Base-by-base conservation (phyloP, 2,329 filamentous ascomycete species). In the Cryoendolithus antarcticus region DNA sequence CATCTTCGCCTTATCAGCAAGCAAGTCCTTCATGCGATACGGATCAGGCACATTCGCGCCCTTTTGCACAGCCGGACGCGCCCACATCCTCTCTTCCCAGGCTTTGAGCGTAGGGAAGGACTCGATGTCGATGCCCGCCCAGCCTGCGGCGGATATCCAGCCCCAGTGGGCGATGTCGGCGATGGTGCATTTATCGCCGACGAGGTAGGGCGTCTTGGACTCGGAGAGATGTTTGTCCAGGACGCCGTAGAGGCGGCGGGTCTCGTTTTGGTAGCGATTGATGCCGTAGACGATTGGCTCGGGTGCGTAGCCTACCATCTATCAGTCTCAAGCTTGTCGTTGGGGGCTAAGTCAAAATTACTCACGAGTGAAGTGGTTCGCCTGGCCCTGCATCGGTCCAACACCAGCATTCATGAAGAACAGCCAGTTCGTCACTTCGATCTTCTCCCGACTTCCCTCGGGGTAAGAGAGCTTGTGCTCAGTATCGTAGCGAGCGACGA, bases 391-490 rank as follows among this genome's bases (percentile, higher is more conserved):
- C 31, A 40, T 44, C 10, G 49, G 52, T 21, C 38, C 38, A 12
- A 44, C 35, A n/a, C 83, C 82, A 2, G 78, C 80, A 62, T 88
- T 89, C 62, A 88, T 77, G 70, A 65, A 68, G 53, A 67, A 69
- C 24, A 77, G 56, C 84, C 86, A 94, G 63, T 75, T 88, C 55
- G 76, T 84, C 56, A 76, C 72, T 39, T 59, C 83, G 62, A 82
- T 86, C 59, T 79, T 74, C 61, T 94, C 86, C 34, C 77, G 69
- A 5, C 75, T 74, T 9, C 77, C 85, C 13, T 62, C 63, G 0
- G 85, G 82, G 57, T 83, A 94, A 33, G 79, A 86, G 43, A 94
- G 74, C 65, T 86, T 89, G 68, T 91, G 66, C 38, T 88, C 80
- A 21, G 69, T 71, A 61, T 93, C 86, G 43, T 77, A 74, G 11